phyloP scores from a whole-genome alignment of 2,329 filamentous ascomycete species.

The Neonectria magnoliae region DNA sequence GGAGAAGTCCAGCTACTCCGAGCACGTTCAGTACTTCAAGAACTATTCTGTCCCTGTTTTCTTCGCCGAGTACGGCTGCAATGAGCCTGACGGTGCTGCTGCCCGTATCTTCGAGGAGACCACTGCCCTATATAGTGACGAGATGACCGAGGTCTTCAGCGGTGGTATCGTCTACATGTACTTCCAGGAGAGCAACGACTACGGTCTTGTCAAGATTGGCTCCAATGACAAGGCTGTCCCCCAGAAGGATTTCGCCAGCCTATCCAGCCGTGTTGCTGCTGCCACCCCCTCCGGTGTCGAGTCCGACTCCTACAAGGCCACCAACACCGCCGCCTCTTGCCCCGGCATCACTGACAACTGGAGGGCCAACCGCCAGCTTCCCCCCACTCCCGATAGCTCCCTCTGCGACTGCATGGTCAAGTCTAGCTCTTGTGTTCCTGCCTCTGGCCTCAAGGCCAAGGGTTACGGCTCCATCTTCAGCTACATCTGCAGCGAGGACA shows the following conservation, averaged over 20 bases:
- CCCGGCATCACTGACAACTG: slow-evolving; percentile 73
- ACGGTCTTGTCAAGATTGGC: slow-evolving; percentile 75
- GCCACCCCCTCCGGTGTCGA: slow-evolving; percentile 74
- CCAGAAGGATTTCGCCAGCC: slow-evolving; percentile 77
- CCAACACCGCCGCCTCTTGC: slow-evolving; percentile 77
- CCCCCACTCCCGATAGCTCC: slow-evolving; percentile 79
- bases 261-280: slow-evolving; percentile 75
- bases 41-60: slow-evolving; percentile 94
- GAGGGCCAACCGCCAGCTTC: slow-evolving; percentile 73
- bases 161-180: slow-evolving; percentile 99
- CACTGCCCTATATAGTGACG: slow-evolving; percentile 76
- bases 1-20: slow-evolving; percentile 79
- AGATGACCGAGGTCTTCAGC: slow-evolving; percentile 90
- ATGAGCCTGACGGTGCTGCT: slow-evolving; percentile 66
- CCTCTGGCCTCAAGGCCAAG: slow-evolving; percentile 63
- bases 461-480: slow-evolving; percentile 76
- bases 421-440: slow-evolving; percentile 76
- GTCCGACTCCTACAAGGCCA: slow-evolving; percentile 75
- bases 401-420: slow-evolving; percentile 89
- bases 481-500: slow-evolving; percentile 72
- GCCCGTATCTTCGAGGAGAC: slow-evolving; percentile 89
- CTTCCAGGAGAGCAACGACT: slow-evolving; percentile 90
- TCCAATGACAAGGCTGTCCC: slow-evolving; percentile 69
- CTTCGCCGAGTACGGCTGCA: slow-evolving; percentile 99
- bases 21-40: slow-evolving; percentile 85